Conservation (phyloP, 257 asterid genomes). For the Jasminum sambac region DNA sequence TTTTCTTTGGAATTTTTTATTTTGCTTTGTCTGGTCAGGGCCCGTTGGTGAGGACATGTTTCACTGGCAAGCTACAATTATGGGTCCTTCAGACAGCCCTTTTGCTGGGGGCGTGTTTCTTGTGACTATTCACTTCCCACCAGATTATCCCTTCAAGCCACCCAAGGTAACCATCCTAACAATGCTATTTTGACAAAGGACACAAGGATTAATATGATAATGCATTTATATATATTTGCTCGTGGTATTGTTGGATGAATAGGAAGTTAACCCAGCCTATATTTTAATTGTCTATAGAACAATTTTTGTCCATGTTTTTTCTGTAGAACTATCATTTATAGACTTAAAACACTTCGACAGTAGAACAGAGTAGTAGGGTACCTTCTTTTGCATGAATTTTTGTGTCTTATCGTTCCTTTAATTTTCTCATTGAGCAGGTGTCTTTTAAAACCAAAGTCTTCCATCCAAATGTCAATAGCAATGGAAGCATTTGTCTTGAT, state of each 20-base stretch:
- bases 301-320: background rate
- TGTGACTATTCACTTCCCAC: slow-evolving; percentile 69
- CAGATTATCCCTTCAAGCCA: slow-evolving; percentile 85
- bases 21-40: slow-evolving; percentile 33
- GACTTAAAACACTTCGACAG: background rate
- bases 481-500: slow-evolving; percentile 51
- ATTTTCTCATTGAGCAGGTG: slow-evolving; percentile 26
- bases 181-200: background rate
- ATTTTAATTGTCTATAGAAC: background rate
- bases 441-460: slow-evolving; percentile 48
- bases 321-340: background rate
- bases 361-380: background rate
- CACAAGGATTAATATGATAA: background rate
- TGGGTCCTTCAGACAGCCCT: slow-evolving; percentile 86
- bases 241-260: background rate
- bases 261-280: background rate
- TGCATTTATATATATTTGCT: background rate
- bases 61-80: slow-evolving; percentile 82
- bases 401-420: background rate
- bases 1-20: slow-evolving; percentile 9
- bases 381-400: background rate
- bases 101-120: slow-evolving; percentile 73
- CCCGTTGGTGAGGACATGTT: slow-evolving; percentile 80
- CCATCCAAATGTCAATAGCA: slow-evolving; percentile 52
- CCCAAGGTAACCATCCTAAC: slow-evolving; percentile 52